These are phyloP conservation scores for Acanthamoeba rhysodes DNA, from an alignment of 208 protist genomes.

Conservation along the genomic window DNA sequence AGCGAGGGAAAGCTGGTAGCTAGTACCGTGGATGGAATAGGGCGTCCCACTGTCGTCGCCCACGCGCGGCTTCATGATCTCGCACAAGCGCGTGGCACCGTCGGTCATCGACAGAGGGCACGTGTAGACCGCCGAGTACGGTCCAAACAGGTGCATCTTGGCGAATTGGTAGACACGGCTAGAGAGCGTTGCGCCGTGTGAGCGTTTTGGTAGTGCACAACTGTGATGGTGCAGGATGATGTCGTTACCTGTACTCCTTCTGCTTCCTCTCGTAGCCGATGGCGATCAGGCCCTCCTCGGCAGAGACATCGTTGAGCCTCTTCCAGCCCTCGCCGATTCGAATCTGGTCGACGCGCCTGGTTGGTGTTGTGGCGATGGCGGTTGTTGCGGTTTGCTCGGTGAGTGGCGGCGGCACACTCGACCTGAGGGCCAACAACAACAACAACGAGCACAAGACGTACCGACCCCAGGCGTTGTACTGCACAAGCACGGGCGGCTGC, in stretches of 20 bases:
- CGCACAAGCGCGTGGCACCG: conserved; percentile 75
- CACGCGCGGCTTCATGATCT: conserved; percentile 23
- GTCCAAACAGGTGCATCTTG: conserved; percentile 81
- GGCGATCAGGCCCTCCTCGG: conserved; percentile 78
- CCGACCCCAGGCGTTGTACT: conserved; percentile 72
- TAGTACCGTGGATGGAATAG: background rate
- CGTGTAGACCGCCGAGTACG: conserved; percentile 63
- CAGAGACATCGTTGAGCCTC: conserved; percentile 73
- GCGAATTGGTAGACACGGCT: conserved; percentile 77
- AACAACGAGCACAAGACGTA: too few relatives aligned
- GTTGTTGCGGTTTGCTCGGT: too few relatives aligned
- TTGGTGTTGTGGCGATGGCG: background rate
- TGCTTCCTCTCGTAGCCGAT: conserved; percentile 75
- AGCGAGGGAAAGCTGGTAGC: background rate
- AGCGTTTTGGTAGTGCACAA: too few relatives aligned
- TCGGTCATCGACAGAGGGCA: conserved; percentile 86
- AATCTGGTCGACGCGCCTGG: conserved; percentile 78
- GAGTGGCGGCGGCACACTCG: too few relatives aligned
- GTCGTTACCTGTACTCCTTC: conserved; percentile 30
- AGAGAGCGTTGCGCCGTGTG: background rate
- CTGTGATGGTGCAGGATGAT: too few relatives aligned
- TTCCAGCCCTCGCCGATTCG: conserved; percentile 68
- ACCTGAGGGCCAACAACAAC: too few relatives aligned
- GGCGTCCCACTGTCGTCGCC: conserved; percentile 54
- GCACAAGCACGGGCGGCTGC: conserved; percentile 20